A percentile compares a stretch with the other conserved stretches of the same genome.
These are phyloP conservation scores for Cubamyces sp. DNA, from an alignment of 768 basidiomycete genomes.

Conservation along the genomic window DNA sequence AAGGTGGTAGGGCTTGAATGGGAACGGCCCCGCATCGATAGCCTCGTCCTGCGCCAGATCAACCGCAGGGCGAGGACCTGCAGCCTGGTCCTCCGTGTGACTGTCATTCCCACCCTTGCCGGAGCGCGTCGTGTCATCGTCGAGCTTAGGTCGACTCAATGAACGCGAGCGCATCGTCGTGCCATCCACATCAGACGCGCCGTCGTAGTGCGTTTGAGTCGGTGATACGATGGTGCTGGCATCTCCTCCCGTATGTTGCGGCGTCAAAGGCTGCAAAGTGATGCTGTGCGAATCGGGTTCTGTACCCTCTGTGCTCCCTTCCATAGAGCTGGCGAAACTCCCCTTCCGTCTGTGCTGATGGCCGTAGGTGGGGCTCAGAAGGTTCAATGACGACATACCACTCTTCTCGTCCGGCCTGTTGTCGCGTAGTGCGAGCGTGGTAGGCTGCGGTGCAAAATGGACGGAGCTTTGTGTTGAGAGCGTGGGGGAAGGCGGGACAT, in stretches of 20 bases:
- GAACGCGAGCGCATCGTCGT: constrained; percentile 28
- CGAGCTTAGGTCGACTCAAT: constrained; percentile 16
- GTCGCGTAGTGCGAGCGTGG: constrained; percentile 62
- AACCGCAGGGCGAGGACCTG: constrained; percentile 34
- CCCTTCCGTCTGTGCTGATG: constrained; percentile 54
- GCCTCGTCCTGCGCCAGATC: constrained; percentile 46
- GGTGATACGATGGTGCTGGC: constrained; percentile 43
- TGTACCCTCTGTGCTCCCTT: constrained; percentile 52
- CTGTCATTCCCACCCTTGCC: constrained; percentile 10
- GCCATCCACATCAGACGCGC: constrained; percentile 33
- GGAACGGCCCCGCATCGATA: constrained; percentile 72
- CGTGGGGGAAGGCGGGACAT: constrained; percentile 76
- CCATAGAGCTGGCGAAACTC: constrained; percentile 60
- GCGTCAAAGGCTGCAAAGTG: constrained; percentile 28
- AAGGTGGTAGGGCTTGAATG: constrained; percentile 71
- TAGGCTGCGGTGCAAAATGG: constrained; percentile 47
- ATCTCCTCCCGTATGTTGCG: constrained; percentile 39
- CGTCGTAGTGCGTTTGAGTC: constrained; percentile 44
- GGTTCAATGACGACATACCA: constrained; percentile 54
- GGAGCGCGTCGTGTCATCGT: constrained; percentile 9
- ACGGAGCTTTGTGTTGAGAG: constrained; percentile 61
- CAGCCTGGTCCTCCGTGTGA: constrained; percentile 26
- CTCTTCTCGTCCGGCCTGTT: constrained; percentile 65
- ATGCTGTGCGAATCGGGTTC: constrained; percentile 36
- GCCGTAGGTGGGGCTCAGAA: constrained; percentile 47